Evolutionary conservation across 495 filamentous ascomycete genomes (phyloP).

Genomic region (Penicillium waksmanii): DNA sequence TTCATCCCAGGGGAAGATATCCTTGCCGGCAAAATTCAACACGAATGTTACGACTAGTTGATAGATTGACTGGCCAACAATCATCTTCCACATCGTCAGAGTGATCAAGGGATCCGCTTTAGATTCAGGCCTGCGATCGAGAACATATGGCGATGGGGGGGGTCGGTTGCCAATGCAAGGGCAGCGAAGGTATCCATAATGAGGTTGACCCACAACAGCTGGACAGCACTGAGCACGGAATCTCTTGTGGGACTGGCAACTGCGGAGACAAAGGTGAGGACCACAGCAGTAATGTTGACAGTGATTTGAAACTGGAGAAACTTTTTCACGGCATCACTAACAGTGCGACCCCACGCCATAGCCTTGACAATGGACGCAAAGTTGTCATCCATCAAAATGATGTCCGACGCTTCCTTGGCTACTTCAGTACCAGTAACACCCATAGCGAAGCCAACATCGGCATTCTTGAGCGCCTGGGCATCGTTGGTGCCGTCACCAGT

Average conservation of each 20-base stretch:
- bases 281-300: constrained; percentile 86
- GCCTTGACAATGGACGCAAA: constrained; percentile 90
- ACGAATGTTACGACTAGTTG: constrained; percentile 80
- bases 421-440: constrained; percentile 89
- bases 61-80: constrained; percentile 81
- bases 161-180: constrained; percentile 88
- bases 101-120: constrained; percentile 80
- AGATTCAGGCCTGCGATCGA: constrained; percentile 75
- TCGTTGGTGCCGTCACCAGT: constrained; percentile 95
- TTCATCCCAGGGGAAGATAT: constrained; percentile 61
- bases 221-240: constrained; percentile 81
- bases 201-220: constrained; percentile 89
- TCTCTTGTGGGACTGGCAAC: constrained; percentile 65
- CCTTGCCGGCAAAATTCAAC: constrained; percentile 71
- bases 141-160: constrained; percentile 65
- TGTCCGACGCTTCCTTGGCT: constrained; percentile 90
- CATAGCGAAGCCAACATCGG: constrained; percentile 93
- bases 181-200: constrained; percentile 97
- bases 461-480: constrained; percentile 82
- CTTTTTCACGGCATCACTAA: constrained; percentile 89
- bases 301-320: constrained; percentile 94
- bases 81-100: constrained; percentile 92
- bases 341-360: constrained; percentile 84
- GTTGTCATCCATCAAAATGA: constrained; percentile 93
- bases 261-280: constrained; percentile 82